Evolutionary conservation across 495 filamentous ascomycete genomes (phyloP), one percentile per base, ranked within the genome.

Genomic region (Schizothecium vesticola): DNA sequence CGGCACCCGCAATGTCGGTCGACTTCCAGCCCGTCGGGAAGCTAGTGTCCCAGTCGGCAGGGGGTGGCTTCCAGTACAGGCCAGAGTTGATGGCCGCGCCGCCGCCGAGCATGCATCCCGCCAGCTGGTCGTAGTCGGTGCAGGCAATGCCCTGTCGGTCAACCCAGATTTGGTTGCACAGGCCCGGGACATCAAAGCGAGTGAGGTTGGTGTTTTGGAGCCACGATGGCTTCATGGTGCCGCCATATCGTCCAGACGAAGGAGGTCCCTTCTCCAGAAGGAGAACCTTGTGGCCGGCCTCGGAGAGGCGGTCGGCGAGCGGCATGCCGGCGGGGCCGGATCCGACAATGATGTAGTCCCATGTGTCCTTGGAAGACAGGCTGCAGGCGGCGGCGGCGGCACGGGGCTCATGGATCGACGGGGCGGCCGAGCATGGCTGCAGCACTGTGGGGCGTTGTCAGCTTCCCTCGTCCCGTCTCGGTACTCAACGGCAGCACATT

Each of bases 11-110:
- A 77, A 91, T 83, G 72, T 91, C 87, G 7, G 81, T 70, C 28
- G 85, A 80, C 73, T 89, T 87, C 90, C 90, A 92, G 16, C 88
- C 89, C 23, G 77, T 51, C 3, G 90, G 90, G 78, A 90, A 92
- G 72, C 87, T 87, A 69, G 83, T 81, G 70, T 92, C 84, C 80
- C 89, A 92, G 74, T 91, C 90, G 12, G 78, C 76, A 12, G 69
- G 43, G 56, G 80, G 71, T 22, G 78, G 74, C 68, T 73, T 81
- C 80, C 80, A 83, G 77, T 79, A 83, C 25, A 83, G 71, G 12
- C 79, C 85, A 55, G 89, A 86, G 74, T 92, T 91, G 70, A 91
- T 82, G 19, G 88, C 88, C 21, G 87, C 86, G 59, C 88, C 88
- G 71, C 90, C 90, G 55, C 90, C 90, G 29, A 92, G 86, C 61